These are phyloP conservation scores for Solanum dulcamara DNA, from an alignment of 257 asterid genomes.

Conservation along the genomic window DNA sequence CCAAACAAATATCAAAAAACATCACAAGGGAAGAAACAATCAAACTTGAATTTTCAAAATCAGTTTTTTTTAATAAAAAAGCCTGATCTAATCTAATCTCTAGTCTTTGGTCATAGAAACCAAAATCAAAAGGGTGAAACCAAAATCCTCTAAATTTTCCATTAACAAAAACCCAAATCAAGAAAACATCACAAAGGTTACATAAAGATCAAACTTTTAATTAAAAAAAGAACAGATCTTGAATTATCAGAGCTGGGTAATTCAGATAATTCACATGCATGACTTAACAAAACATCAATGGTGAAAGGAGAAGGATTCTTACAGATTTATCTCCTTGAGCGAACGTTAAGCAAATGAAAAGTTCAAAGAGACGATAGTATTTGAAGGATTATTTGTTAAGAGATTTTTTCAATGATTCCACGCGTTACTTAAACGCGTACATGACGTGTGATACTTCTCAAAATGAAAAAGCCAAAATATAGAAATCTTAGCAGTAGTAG, in stretches of 20 bases:
- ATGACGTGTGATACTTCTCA: constrained; percentile 19
- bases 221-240: not conserved
- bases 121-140: not conserved
- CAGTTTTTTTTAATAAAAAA: not conserved
- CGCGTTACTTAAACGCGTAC: constrained; percentile 58
- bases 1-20: not conserved
- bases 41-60: not conserved
- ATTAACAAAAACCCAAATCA: not conserved
- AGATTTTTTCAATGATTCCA: constrained; percentile 15
- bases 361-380: not conserved
- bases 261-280: not conserved
- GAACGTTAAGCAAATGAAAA: not conserved
- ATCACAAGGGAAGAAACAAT: not conserved
- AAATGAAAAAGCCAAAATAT: not conserved
- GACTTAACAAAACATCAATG: not conserved
- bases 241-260: not conserved
- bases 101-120: not conserved
- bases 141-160: not conserved
- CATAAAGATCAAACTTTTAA: not conserved
- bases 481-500: not conserved
- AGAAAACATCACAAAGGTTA: not conserved
- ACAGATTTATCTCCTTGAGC: not conserved
- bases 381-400: not conserved
- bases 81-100: not conserved
- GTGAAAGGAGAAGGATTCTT: not conserved